Evolutionary conservation across 352 stramenopile genomes (phyloP).

Genomic region (Pythium diclinum): DNA sequence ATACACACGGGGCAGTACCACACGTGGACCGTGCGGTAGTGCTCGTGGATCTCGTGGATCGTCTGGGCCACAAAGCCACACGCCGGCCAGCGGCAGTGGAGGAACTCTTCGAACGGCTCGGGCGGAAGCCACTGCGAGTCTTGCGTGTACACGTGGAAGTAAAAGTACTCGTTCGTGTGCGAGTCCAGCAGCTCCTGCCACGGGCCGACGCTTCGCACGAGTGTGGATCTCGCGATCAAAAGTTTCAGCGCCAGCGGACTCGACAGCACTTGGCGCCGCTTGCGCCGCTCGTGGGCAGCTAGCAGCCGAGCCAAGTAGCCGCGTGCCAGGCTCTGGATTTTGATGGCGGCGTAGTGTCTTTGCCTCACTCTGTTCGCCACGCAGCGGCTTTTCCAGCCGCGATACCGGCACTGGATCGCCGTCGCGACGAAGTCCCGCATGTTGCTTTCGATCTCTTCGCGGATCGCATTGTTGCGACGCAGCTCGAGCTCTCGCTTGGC

Average conservation of each 20-base stretch:
- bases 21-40: conserved; percentile 55
- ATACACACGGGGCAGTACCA: conserved; percentile 83
- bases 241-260: conserved; percentile 65
- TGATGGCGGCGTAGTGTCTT: conserved; percentile 48
- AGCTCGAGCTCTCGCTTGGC: conserved; percentile 41
- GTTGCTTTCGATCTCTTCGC: conserved; percentile 70
- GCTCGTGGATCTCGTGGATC: conserved; percentile 78
- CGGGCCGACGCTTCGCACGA: conserved; percentile 57
- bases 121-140: conserved; percentile 80
- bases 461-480: conserved; percentile 55
- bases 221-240: conserved; percentile 58
- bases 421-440: conserved; percentile 75
- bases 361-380: conserved; percentile 29
- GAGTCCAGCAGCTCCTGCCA: conserved; percentile 80
- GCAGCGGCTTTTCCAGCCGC: conserved; percentile 56
- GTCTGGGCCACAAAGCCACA: conserved; percentile 51
- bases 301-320: conserved; percentile 45
- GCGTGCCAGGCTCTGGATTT: conserved; percentile 55
- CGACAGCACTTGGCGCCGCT: conserved; percentile 56
- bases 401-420: conserved; percentile 59
- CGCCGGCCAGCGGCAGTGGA: conserved; percentile 59
- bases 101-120: conserved; percentile 56
- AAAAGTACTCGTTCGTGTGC: conserved; percentile 85
- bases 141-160: conserved; percentile 77
- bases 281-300: conserved; percentile 44